Conservation (phyloP, 1,284 basidiomycete species). For the Malassezia caprae region DNA sequence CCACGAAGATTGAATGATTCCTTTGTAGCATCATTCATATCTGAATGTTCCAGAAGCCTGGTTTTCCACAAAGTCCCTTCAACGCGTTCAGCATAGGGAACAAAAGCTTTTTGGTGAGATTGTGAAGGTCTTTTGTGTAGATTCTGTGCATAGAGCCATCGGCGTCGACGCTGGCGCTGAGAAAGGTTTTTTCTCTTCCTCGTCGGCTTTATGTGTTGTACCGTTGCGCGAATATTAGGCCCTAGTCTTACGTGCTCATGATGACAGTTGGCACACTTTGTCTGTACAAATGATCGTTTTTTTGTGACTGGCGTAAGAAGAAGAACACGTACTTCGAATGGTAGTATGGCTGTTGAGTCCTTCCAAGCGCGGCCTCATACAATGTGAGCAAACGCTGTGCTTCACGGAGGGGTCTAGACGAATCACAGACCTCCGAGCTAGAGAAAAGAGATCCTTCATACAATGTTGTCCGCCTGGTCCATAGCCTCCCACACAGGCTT, state of each 20-base stretch:
- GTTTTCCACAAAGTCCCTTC: constrained; percentile 5
- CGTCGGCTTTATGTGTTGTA: neutral
- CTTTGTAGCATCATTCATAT: neutral
- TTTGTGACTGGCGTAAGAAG: neutral
- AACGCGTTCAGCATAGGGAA: constrained; percentile 1
- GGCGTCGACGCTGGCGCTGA: constrained; percentile 13
- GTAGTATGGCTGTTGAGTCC: constrained; percentile 4
- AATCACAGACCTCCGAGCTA: constrained; percentile 15
- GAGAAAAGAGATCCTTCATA: constrained; percentile 9
- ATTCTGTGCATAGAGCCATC: neutral
- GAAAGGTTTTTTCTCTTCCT: constrained; percentile 1
- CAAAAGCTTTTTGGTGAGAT: neutral
- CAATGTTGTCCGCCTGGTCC: neutral
- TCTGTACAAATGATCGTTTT: neutral
- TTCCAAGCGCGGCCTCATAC: constrained; percentile 3
- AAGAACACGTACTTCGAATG: neutral
- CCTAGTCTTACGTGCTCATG: neutral
- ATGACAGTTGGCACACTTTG: neutral
- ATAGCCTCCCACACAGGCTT: neutral
- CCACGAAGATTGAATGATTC: neutral
- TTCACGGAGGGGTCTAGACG: constrained; percentile 14
- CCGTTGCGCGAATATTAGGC: neutral
- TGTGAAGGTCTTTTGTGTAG: neutral
- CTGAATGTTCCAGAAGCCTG: neutral
- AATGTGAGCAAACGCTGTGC: constrained; percentile 8